Base-by-base conservation (phyloP, 192 early-diverging fungal genomes). In the Coemansia sp. region DNA sequence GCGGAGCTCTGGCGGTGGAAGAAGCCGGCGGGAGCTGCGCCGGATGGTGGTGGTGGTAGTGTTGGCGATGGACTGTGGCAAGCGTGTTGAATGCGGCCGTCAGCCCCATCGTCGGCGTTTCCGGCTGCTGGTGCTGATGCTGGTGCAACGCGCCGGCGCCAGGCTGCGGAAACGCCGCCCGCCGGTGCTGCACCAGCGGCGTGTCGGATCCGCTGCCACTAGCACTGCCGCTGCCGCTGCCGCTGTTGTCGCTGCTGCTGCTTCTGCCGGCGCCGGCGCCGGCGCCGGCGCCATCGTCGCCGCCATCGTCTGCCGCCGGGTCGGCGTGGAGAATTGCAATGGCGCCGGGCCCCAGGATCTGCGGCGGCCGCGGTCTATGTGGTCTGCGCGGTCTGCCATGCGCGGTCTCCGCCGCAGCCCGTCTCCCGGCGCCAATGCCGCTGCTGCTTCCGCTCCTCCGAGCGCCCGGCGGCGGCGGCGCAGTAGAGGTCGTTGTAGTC, bases 301-400 rank as follows among this genome's bases (percentile, higher is more conserved):
- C 64, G 15, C 18, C 16, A 7, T 69, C 65, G 40, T 67, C 57
- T 4, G 43, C 46, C 8, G 10, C n/a, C 18, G 72, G 63, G 42
- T 82, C 80, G 3, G 63, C 67, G 60, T 75, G 76, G 18, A 78
- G 67, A 49, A 83, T 78, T 1, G 81, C 72, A 3, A 83, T 73
- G 16, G 76, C 72, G 5, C 76, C 81, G 7, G 81, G 81, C 0
- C 81, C 75, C 5, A 76, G 67, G 22, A 83, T 63, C 19, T 54
- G 60, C 8, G 55, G 69, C 41, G 68, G 60, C 48, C 56, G 69
- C 41, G 55, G 22, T 42, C 43, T 11, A 42, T 55, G 12, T 51
- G 68, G 22, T 63, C 41, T 12, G 40, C 13, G 37, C 37, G 37
- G 21, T 62, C 47, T 15, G 46, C 61, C 19, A 41, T 41, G 10